Conservation (phyloP, 768 basidiomycete species). For the Chalciporus piperatus region DNA sequence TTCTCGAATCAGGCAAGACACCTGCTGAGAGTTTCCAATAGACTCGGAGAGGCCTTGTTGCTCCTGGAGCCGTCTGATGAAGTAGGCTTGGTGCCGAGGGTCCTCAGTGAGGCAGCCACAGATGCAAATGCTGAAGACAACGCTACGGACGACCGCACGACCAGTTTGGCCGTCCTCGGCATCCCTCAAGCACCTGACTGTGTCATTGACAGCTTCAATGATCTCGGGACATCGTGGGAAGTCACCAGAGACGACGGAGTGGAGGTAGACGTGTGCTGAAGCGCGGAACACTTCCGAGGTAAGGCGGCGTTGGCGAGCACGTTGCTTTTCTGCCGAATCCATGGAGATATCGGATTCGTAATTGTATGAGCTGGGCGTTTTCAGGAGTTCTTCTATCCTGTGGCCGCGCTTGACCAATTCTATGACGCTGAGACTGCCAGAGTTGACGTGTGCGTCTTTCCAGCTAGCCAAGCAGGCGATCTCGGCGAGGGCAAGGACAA, state of each 20-base stretch:
- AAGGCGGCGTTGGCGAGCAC: conserved; percentile 38
- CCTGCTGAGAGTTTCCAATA: conserved; percentile 65
- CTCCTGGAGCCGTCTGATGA: conserved; percentile 46
- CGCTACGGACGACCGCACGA: conserved; percentile 66
- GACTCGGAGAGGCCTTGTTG: conserved; percentile 51
- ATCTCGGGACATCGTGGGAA: conserved; percentile 66
- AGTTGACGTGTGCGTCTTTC: conserved; percentile 46
- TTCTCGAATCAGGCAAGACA: conserved; percentile 48
- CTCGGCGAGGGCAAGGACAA: conserved; percentile 78
- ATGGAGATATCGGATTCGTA: background rate
- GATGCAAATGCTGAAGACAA: conserved; percentile 76
- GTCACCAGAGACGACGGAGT: conserved; percentile 74
- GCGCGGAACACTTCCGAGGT: conserved; percentile 69
- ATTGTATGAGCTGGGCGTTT: conserved; percentile 13
- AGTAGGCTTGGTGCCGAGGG: conserved; percentile 36
- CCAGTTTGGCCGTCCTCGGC: conserved; percentile 38
- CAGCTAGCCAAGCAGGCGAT: conserved; percentile 62
- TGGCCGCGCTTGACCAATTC: conserved; percentile 54
- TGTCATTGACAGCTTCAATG: conserved; percentile 48
- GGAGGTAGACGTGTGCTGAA: conserved; percentile 71
- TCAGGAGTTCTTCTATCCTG: conserved; percentile 45
- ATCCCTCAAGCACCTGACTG: conserved; percentile 44
- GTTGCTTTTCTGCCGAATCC: conserved; percentile 4
- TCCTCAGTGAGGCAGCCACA: conserved; percentile 67
- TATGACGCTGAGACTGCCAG: conserved; percentile 54